Evolutionary conservation across 495 filamentous ascomycete species (phyloP).

Genomic region (Tuber microsphaerosporum): DNA sequence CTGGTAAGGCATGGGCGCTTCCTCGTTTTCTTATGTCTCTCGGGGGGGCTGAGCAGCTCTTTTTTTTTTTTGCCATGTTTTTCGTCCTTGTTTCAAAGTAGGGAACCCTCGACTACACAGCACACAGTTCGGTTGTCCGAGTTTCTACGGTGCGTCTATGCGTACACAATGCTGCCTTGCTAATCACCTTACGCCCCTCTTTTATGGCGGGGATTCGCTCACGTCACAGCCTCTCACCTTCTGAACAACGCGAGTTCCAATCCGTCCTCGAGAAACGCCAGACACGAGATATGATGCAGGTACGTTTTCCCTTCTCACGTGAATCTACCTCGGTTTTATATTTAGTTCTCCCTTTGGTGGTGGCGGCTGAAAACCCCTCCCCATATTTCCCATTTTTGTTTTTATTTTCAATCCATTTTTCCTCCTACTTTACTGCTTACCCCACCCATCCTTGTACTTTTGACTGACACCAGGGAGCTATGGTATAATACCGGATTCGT

Average conservation of each 20-base stretch:
- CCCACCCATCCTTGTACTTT: slow-evolving; percentile 2
- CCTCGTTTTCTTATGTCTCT: background rate
- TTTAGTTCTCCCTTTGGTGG: background rate
- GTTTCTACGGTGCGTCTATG: background rate
- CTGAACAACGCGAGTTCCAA: slow-evolving; percentile 87
- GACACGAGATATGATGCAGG: slow-evolving; percentile 96
- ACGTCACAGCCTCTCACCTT: slow-evolving; percentile 57
- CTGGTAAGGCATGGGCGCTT: background rate
- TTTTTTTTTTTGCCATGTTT: background rate
- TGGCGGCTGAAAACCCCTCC: background rate
- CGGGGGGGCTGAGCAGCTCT: background rate
- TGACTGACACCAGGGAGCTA: slow-evolving; percentile 6
- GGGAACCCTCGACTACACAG: background rate
- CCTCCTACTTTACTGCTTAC: background rate
- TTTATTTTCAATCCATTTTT: background rate
- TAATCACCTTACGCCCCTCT: slow-evolving; percentile 6
- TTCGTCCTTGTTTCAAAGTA: slow-evolving; percentile 5
- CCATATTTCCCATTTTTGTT: background rate
- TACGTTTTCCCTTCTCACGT: slow-evolving; percentile 47
- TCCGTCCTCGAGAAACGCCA: slow-evolving; percentile 89
- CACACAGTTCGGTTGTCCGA: background rate
- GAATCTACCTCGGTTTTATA: background rate
- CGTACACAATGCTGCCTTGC: background rate
- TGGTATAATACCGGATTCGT: slow-evolving; percentile 21
- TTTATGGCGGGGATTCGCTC: background rate